Evolutionary conservation across 306 rosid genomes (phyloP).

Genomic region (Lupinus albus): DNA sequence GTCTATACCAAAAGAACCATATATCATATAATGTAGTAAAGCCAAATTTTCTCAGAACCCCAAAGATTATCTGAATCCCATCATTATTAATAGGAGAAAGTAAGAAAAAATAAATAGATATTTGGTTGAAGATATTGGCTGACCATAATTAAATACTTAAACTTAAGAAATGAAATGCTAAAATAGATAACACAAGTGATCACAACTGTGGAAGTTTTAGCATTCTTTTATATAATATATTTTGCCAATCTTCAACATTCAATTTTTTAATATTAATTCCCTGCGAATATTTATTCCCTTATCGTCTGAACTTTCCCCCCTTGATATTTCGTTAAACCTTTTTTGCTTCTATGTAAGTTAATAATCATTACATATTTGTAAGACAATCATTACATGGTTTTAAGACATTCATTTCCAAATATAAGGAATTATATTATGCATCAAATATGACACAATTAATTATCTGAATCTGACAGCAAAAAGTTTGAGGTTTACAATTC

Average conservation of each 20-base stretch:
- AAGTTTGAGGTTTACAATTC: constrained; percentile 28
- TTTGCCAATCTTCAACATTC: background rate
- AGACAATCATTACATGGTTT: constrained; percentile 31
- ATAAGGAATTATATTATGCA: constrained; percentile 24
- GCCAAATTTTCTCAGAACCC: constrained; percentile 4
- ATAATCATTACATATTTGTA: constrained; percentile 1
- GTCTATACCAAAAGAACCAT: background rate
- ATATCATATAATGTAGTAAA: background rate
- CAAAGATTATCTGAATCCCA: background rate
- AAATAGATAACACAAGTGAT: background rate
- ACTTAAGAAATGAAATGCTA: background rate
- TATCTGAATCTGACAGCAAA: background rate
- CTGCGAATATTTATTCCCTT: too few relatives aligned
- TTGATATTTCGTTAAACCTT: constrained; percentile 2
- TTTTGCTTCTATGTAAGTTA: constrained; percentile 1
- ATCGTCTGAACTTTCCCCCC: background rate
- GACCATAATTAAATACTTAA: constrained; percentile 3
- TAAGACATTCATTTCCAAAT: too few relatives aligned
- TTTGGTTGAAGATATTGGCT: background rate
- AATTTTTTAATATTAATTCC: too few relatives aligned
- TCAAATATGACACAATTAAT: background rate
- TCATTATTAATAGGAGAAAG: constrained; percentile 1
- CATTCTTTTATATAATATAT: background rate
- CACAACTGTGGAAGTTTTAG: background rate
- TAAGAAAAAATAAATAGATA: constrained; percentile 7